Base-by-base conservation (phyloP, 768 basidiomycete species). In the Phallus indusiatus region DNA sequence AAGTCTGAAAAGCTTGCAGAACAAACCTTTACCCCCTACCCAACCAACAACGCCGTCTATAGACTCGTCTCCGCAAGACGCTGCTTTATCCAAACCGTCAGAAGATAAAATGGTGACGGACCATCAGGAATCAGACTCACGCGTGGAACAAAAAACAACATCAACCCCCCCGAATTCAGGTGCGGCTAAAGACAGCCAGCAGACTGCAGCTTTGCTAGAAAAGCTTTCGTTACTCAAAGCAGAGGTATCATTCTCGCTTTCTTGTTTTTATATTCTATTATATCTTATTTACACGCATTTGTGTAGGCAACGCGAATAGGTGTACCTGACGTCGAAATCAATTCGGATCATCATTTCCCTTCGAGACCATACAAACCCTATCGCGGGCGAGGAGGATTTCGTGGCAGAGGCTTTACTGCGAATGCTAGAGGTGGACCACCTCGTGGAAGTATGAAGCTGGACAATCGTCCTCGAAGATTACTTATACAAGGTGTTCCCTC, bases 401-500 rank as follows among this genome's bases (percentile, higher is more conserved):
- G 85, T 22, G 81, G 76, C 34, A 71, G 90, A 50, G 73, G 80
- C 14, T 85, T 78, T 65, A 82, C 78, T 69, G 81, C 87, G 60
- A 81, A 82, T 14, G 78, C 78, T 47, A 77, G 75, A 9, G 75
- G 79, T 63, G 81, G 89, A 49, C 88, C 81, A 50, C 77, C 83
- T 10, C 79, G 86, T 47, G 74, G 77, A 10, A 91, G 84, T 65
- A 88, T 95, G 86, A 88, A 88, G 67, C 80, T 96, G 28, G 93
- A 96, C 70, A 92, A 94, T 67, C 82, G 93, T 17, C 88, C 93
- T 10, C 88, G 84, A 73, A 85, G 82, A 70, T 73, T 96, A 21
- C 71, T 87, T 20, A 75, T 96, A 28, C 86, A 89, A 66, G 88
- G 86, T 37, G 81, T 81, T 9, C 71, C 68, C 17, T 71, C 75